Evolutionary conservation across 2,329 filamentous ascomycete genomes (phyloP), one percentile per base, ranked within the genome.

Genomic region (Fusarium metavorans): DNA sequence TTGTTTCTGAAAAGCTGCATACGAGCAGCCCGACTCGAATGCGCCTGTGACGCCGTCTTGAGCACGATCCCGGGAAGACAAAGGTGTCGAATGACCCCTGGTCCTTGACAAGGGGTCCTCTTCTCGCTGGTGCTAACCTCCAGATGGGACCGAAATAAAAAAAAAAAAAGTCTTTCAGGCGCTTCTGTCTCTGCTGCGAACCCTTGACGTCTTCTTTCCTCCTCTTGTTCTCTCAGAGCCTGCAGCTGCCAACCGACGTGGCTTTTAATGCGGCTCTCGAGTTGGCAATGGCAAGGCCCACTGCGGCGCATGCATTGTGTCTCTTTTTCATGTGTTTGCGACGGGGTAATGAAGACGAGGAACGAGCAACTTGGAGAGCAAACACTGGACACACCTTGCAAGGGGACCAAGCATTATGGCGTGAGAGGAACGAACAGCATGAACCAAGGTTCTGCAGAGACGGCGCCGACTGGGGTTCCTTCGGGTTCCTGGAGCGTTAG

Each of bases 231-330:
- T 65, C 74, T 66, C 67, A 65, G 59, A 58, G 59, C 76, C 75
- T 77, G 76, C 76, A 76, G 76, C 67, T 77, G 74, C 73, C 73
- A 69, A 71, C 68, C 74, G 76, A 78, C 73, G 76, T 78, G 76
- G 76, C 76, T 71, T 34, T 25, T 67, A 66, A 76, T 73, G 72
- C 74, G 76, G 76, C 76, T 78, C 70, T 78, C 66, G 50, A 45
- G 57, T 37, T 71, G 56, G 59, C 52, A 54, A 52, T 71, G 56
- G 57, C 56, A 54, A 52, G 60, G 64, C 37, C 75, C 75, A 78
- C 72, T 59, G 43, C 34, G 56, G 63, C 62, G 68, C 76, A 77
- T 75, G 72, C 72, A 70, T 64, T 43, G 23, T 45, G 64, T 58
- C 60, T 45, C 11, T 68, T 68, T 37, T 32, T 32, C 39, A 43